Base-by-base conservation (phyloP, 441 rosid species). In the Populus tomentosa region DNA sequence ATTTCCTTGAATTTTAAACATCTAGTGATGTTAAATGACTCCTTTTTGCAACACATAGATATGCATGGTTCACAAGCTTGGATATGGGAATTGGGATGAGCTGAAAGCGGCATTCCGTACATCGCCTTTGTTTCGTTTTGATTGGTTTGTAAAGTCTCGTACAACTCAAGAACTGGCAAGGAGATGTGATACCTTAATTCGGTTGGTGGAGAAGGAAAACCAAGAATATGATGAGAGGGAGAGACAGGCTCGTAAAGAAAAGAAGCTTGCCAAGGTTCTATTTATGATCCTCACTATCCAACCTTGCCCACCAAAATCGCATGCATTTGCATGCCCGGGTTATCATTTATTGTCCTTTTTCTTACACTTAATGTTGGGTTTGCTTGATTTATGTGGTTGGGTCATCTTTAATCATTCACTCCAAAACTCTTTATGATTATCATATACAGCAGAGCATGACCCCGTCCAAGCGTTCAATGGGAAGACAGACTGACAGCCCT, bases 51-150 rank as follows among this genome's bases (percentile, higher is more conserved):
- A 61, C 64, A 9, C 23, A 70, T 91, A 94, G 99, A 89, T 94
- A 82, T 94, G 99, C 92, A 97, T 91, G 98, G 92, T 97, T 79
- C 98, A 94, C 90, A 90, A 93, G 83, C 95, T 97, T 84, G 98
- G 99, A 13, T 94, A 97, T 84, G 99, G 99, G 78, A 94, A 97
- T 75, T 97, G 99, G 98, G 99, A 97, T 76, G 99, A 97, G 83
- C 90, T 97, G 73, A 97, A 97, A 87, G 88, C 94, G 0, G 97
- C 91, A 64, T 94, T 97, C 80, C 92, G 94, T 38, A 92, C 94
- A 20, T 94, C 98, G 7, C 84, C 97, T 24, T 77, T 88, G 83
- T 97, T 97, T 80, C 93, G 92, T 32, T 94, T 97, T 87, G 99
- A 94, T 81, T 94, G 98, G 99, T 97, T 89, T 85, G 97, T 93